Conservation (phyloP, 495 filamentous ascomycete species). For the Penicillium argentinense region DNA sequence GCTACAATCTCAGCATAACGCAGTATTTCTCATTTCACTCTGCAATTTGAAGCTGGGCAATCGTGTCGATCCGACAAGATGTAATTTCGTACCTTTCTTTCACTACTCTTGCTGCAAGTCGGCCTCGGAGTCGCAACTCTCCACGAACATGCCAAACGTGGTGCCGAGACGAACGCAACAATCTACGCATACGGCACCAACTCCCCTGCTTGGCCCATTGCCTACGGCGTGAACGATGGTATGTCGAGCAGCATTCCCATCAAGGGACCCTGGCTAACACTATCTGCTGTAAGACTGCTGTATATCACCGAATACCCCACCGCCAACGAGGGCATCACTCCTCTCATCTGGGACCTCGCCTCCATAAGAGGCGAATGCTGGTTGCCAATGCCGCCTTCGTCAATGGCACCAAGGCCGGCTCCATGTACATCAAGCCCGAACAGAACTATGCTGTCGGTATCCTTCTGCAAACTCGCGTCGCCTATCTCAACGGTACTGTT, state of each 20-base stretch:
- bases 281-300: slow-evolving; percentile 3
- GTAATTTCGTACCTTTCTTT: neutral
- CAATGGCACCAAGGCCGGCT: slow-evolving; percentile 14
- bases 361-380: slow-evolving; percentile 17
- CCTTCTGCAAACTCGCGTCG: slow-evolving; percentile 4
- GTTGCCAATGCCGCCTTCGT: slow-evolving; percentile 15
- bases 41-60: slow-evolving; percentile 1
- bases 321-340: slow-evolving; percentile 2
- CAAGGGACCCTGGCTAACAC: neutral
- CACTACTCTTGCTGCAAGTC: neutral
- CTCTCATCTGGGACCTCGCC: slow-evolving; percentile 12
- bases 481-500: slow-evolving; percentile 14
- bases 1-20: no score
- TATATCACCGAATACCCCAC: slow-evolving; percentile 12
- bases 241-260: neutral
- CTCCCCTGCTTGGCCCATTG: slow-evolving; percentile 12
- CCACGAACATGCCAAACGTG: slow-evolving; percentile 10
- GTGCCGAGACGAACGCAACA: slow-evolving; percentile 14
- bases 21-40: neutral
- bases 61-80: no score
- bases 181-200: slow-evolving; percentile 17
- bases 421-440: slow-evolving; percentile 12
- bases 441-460: slow-evolving; percentile 10
- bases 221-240: slow-evolving; percentile 9
- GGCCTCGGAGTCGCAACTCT: neutral